A percentile compares a stretch with the other conserved stretches of the same genome.
Conservation (phyloP, 2,329 filamentous ascomycete species). For the Cryphonectria nitschkei region DNA sequence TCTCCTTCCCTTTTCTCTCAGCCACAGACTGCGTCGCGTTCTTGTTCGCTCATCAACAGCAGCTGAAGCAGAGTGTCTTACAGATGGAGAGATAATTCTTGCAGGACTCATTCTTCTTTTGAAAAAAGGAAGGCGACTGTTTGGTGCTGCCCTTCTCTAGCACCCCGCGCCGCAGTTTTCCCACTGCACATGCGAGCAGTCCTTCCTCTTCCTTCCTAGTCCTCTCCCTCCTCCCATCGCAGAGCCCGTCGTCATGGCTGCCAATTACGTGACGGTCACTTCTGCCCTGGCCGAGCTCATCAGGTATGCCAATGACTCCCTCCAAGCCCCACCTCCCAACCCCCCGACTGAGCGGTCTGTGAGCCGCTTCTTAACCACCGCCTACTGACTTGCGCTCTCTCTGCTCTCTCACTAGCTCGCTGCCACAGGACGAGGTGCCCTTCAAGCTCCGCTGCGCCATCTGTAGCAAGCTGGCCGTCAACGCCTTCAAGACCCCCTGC, state of each 20-base stretch:
- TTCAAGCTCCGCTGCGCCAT: slow-evolving; percentile 94
- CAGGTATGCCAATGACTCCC: slow-evolving; percentile 45
- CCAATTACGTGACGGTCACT: slow-evolving; percentile 39
- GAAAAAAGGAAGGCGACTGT: slow-evolving; percentile 6
- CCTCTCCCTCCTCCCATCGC: neutral
- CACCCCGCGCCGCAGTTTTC: slow-evolving; percentile 21
- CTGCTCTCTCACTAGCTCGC: slow-evolving; percentile 58
- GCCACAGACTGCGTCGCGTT: neutral
- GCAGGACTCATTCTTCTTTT: neutral
- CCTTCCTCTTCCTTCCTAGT: neutral
- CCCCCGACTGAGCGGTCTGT: too few relatives aligned
- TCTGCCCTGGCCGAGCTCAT: slow-evolving; percentile 63
- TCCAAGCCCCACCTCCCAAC: neutral
- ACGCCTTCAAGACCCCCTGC: slow-evolving; percentile 89
- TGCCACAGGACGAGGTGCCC: slow-evolving; percentile 85
- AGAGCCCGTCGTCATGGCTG: slow-evolving; percentile 32
- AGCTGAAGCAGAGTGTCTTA: slow-evolving; percentile 5
- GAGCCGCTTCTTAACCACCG: too few relatives aligned
- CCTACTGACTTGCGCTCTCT: slow-evolving; percentile 25
- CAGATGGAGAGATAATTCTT: slow-evolving; percentile 20
- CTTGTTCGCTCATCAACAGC: neutral
- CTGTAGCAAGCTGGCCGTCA: slow-evolving; percentile 87
- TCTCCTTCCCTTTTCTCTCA: neutral
- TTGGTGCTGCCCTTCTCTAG: slow-evolving; percentile 15
- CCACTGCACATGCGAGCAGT: slow-evolving; percentile 20